Percentiles rank a stretch among this genome's conserved stretches.
phyloP scores from a whole-genome alignment of 1,284 basidiomycete genomes.

The Sporisorium sorghi region DNA sequence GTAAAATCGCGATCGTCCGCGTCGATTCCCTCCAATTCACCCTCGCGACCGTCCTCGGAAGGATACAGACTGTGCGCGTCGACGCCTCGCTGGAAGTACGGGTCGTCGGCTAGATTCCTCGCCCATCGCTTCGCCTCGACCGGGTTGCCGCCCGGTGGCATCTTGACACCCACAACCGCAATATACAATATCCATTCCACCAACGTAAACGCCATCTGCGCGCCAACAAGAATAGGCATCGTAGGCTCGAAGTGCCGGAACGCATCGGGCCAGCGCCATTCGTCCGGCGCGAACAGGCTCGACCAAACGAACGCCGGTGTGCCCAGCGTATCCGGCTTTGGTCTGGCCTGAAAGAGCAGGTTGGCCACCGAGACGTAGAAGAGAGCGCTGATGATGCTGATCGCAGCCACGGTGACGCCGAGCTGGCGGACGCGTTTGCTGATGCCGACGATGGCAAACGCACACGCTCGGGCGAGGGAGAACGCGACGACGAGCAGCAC shows the following conservation, averaged over 20 bases:
- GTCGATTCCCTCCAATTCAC: not conserved
- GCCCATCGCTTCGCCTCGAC: slow-evolving; percentile 47
- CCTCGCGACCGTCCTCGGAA: slow-evolving; percentile 24
- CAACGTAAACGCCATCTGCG: slow-evolving; percentile 45
- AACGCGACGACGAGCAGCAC: slow-evolving; percentile 36
- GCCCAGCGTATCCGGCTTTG: slow-evolving; percentile 15
- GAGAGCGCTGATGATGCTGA: slow-evolving; percentile 49
- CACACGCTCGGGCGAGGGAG: slow-evolving; percentile 28
- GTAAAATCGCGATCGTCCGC: not conserved
- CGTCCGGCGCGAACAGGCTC: not conserved
- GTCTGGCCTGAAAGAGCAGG: slow-evolving; percentile 47
- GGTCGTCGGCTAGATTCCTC: slow-evolving; percentile 28
- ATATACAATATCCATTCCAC: slow-evolving; percentile 53
- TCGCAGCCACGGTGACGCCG: slow-evolving; percentile 50
- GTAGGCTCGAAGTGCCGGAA: slow-evolving; percentile 32
- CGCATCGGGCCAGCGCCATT: slow-evolving; percentile 34
- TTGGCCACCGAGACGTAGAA: slow-evolving; percentile 55
- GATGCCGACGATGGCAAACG: slow-evolving; percentile 46
- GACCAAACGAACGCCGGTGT: not conserved
- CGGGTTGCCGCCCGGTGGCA: slow-evolving; percentile 49
- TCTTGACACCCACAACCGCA: slow-evolving; percentile 50
- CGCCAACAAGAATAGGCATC: slow-evolving; percentile 40
- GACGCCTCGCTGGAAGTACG: slow-evolving; percentile 29
- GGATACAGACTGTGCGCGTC: slow-evolving; percentile 44
- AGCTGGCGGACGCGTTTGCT: slow-evolving; percentile 42